Base-by-base conservation (phyloP, 179 eudicot species). In the Nepenthes alata region DNA sequence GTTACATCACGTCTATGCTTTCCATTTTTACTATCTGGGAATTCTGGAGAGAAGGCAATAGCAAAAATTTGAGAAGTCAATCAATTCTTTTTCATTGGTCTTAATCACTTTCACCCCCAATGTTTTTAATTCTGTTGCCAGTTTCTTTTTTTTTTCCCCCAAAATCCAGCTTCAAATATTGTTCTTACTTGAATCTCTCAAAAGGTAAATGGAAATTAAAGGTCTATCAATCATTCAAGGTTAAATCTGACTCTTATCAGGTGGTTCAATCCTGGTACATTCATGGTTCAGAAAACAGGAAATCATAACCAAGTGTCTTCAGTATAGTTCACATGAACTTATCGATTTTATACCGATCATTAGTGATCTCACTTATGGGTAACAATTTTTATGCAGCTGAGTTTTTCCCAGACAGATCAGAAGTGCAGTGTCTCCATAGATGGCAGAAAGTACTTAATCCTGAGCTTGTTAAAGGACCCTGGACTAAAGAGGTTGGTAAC, bases 391-490 rank as follows among this genome's bases (percentile, higher is more conserved):
- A 59, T 88, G 80, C 83, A 93, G 98, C 98, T 55, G 93, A 93
- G 67, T 93, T 73, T 71, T 89, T 93, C 67, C 98, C 95, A 15
- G 95, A 93, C 72, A 83, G 98, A 74, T 86, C 98, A 63, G 96
- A 93, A 75, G 98, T 93, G 60, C 98, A 93, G 76, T 93, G 98
- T 68, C 65, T 93, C 47, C 98, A 93, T 72, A 79, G 98, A 74
- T 93, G 98, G 98, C 98, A 93, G 67, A 93, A 93, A 72, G 98
- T 93, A 76, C 93, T 93, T 65, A 89, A 93, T 80, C 98, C 98
- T 50, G 98, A 93, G 70, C 95, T 93, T 70, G 81, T 93, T 16
- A 93, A 93, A 73, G 98, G 98, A 73, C 98, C 98, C 44, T 93
- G 98, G 98, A 86, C 90, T 41, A 86, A 70, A 67, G 93, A 86